Evolutionary conservation across 192 early-diverging fungal genomes (phyloP).

Genomic region (Dissophora globulifera): DNA sequence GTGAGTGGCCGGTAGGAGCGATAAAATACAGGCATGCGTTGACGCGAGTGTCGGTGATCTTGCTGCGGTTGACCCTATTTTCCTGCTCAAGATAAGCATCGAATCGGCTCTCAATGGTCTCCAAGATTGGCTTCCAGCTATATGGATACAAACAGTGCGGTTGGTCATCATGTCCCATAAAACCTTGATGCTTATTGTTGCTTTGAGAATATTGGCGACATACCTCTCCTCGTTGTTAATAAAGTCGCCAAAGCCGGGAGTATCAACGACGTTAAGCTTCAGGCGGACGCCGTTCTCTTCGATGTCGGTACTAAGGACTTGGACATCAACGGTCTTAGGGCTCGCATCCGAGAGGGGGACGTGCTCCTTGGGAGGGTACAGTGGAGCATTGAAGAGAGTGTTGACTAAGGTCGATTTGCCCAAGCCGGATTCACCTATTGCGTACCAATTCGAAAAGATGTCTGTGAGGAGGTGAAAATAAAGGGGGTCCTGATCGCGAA

Average conservation of each 20-base stretch:
- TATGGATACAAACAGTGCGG: neutral
- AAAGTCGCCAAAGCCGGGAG: slow-evolving; percentile 98
- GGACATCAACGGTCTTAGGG: slow-evolving; percentile 81
- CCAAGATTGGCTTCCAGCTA: slow-evolving; percentile 96
- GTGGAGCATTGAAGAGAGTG: slow-evolving; percentile 91
- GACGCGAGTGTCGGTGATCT: slow-evolving; percentile 93
- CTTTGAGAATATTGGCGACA: too few relatives aligned
- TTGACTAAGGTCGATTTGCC: slow-evolving; percentile 99
- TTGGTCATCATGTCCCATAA: too few relatives aligned
- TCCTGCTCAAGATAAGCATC: slow-evolving; percentile 94
- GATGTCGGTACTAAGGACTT: slow-evolving; percentile 85
- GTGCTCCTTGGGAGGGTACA: slow-evolving; percentile 86
- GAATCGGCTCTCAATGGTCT: slow-evolving; percentile 96
- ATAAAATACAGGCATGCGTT: slow-evolving; percentile 98
- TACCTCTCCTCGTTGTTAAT: slow-evolving; percentile 98
- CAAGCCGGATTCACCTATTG: slow-evolving; percentile 90
- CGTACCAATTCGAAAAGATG: neutral
- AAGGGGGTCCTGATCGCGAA: neutral
- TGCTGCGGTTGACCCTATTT: slow-evolving; percentile 86
- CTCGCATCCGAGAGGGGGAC: slow-evolving; percentile 70
- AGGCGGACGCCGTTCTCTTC: slow-evolving; percentile 97
- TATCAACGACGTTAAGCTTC: slow-evolving; percentile 94
- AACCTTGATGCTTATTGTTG: too few relatives aligned
- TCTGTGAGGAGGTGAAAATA: neutral
- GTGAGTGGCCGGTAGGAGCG: slow-evolving; percentile 93